These are phyloP conservation scores for Pseudisothecium myosuroides DNA, from an alignment of 225 moss, liverwort and hornwort genomes.

Conservation along the genomic window DNA sequence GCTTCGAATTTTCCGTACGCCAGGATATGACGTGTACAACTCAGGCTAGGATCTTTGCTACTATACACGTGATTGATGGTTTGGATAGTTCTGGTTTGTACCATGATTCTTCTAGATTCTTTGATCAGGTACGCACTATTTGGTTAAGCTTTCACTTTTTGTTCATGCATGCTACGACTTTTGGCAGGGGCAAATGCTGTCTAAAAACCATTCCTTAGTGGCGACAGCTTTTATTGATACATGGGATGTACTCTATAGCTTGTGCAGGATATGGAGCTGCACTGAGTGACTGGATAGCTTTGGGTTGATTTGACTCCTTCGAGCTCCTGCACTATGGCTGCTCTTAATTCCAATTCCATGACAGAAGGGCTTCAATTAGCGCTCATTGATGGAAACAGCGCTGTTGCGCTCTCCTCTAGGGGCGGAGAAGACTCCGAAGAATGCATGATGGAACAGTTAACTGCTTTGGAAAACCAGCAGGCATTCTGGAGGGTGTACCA, in stretches of 20 bases:
- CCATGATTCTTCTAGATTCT: background rate
- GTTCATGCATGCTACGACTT: background rate
- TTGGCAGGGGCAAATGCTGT: background rate
- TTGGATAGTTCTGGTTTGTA: background rate
- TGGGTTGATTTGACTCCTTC: background rate
- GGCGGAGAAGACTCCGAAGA: conserved; percentile 29
- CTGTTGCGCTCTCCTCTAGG: conserved; percentile 18
- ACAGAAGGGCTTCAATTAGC: conserved; percentile 23
- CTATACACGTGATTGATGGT: background rate
- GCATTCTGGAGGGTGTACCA: conserved; percentile 43
- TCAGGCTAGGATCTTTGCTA: background rate
- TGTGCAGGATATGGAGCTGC: conserved; percentile 16
- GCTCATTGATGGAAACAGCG: conserved; percentile 21
- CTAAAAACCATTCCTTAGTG: background rate
- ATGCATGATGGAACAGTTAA: conserved; percentile 36
- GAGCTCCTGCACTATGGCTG: conserved; percentile 3
- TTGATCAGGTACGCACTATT: background rate
- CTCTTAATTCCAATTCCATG: conserved; percentile 22
- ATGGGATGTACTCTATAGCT: background rate
- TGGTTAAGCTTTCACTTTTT: background rate
- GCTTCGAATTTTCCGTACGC: background rate
- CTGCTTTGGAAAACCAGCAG: conserved; percentile 41
- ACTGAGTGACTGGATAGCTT: background rate
- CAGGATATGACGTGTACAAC: background rate
- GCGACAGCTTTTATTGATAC: background rate